Base-by-base conservation (phyloP, 371 early-diverging fungal species). In the Circinella umbellata region DNA sequence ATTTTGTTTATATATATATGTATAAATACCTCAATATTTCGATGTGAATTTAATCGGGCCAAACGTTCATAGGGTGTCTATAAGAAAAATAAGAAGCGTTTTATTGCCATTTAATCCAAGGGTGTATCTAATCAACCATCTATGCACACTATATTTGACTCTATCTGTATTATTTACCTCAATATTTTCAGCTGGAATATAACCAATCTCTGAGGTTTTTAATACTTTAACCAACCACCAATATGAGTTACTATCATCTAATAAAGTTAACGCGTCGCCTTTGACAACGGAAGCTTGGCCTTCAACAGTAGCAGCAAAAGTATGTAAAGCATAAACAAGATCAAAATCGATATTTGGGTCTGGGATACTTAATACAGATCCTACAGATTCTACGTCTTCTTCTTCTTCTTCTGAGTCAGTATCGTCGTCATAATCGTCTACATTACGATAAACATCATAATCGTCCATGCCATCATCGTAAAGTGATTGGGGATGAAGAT, bases 191-290 rank as follows among this genome's bases (percentile, higher is more conserved):
- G 98, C 98, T 11, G 98, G 98, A 61, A 98, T 96, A 73, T 98
- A 98, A 1, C 98, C 98, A 63, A 97, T 93, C 77, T 95, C 94
- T 15, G 90, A 90, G 17, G 92, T 92, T 76, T 93, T 93, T 48
- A 95, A 77, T 39, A 94, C 93, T 77, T 95, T 92, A 37, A 98
- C 94, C 20, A 98, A 85, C 98, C 98, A 98, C 98, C 98, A 98
- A 84, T 98, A 97, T 47, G 93, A 92, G 78, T 98, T 97, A n/a
- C 90, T 88, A 77, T 98, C 98, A 78, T 98, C 98, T 53, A 98
- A 81, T 68, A 98, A 82, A 54, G 92, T 93, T 70, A 98, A 81
- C 36, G 92, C 87, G 71, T 97, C 97, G 68, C 94, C 94, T 71
- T 94, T 90, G 18, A 93, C 88, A 5, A 98, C 98, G 3, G 92